These are phyloP conservation scores for Pinus albicaulis DNA, from an alignment of 75 land plant species.

Conservation along the genomic window DNA sequence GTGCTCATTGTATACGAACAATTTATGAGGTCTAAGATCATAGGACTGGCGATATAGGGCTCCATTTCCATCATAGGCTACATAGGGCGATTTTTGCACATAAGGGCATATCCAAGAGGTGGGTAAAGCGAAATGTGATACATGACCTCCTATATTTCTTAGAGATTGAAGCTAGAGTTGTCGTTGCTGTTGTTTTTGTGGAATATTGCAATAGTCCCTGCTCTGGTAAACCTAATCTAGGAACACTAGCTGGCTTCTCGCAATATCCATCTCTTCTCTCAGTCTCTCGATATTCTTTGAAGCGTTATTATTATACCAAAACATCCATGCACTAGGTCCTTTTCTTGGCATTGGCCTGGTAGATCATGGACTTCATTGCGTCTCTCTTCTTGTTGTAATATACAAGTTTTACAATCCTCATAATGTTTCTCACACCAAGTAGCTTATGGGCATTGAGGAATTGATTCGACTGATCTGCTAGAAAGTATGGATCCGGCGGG, in stretches of 20 bases:
- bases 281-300: constrained; percentile 17
- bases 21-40: not conserved
- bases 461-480: constrained; percentile 25
- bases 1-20: not conserved
- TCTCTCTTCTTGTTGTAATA: constrained; percentile 35
- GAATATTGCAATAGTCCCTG: not conserved
- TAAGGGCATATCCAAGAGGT: not conserved
- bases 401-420: constrained; percentile 27
- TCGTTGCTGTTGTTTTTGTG: not conserved
- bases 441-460: constrained; percentile 37
- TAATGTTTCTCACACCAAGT: constrained; percentile 43
- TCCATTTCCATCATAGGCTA: not conserved
- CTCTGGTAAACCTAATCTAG: not conserved
- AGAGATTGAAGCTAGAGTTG: not conserved
- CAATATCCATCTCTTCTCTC: constrained; percentile 13
- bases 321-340: constrained; percentile 75
- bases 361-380: constrained; percentile 66
- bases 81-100: not conserved
- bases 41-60: not conserved
- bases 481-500: constrained; percentile 43
- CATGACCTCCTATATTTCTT: not conserved
- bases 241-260: constrained; percentile 14
- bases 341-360: constrained; percentile 68
- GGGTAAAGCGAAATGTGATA: no score
- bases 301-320: constrained; percentile 38